A percentile compares a stretch with the other conserved stretches of the same genome.
These are phyloP conservation scores for Globisporangium yorkense DNA, from an alignment of 352 stramenopile species.

Conservation along the genomic window DNA sequence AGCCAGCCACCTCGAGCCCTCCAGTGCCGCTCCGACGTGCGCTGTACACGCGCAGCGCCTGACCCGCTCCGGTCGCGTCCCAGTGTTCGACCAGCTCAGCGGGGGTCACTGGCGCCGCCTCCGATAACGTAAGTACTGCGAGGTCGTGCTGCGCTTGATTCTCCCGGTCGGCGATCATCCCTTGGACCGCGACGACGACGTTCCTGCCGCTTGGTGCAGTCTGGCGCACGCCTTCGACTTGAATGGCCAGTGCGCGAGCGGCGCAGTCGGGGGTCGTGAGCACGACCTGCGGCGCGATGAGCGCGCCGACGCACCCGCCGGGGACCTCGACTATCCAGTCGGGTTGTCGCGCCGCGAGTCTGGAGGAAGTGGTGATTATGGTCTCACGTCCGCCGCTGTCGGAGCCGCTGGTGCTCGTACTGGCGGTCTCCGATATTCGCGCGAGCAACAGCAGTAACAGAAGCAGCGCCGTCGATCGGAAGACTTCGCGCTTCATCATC, in stretches of 20 bases:
- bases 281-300: constrained; percentile 5
- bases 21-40: not conserved
- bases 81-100: not conserved
- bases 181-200: not conserved
- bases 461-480: not conserved
- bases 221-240: not conserved
- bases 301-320: not conserved
- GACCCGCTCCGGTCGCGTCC: not conserved
- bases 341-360: not conserved
- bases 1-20: not conserved
- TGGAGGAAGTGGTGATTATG: not conserved
- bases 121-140: not conserved
- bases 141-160: not conserved
- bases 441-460: not conserved
- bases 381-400: not conserved
- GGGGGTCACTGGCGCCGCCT: not conserved
- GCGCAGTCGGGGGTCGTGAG: constrained; percentile 8
- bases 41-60: not conserved
- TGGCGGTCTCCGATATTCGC: not conserved
- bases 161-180: not conserved
- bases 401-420: not conserved
- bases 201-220: not conserved
- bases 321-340: not conserved
- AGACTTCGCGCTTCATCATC: too few species aligned
- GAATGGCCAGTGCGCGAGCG: constrained; percentile 6